phyloP scores from a whole-genome alignment of 2,329 filamentous ascomycete species.

The Arachnomyces sp. region DNA sequence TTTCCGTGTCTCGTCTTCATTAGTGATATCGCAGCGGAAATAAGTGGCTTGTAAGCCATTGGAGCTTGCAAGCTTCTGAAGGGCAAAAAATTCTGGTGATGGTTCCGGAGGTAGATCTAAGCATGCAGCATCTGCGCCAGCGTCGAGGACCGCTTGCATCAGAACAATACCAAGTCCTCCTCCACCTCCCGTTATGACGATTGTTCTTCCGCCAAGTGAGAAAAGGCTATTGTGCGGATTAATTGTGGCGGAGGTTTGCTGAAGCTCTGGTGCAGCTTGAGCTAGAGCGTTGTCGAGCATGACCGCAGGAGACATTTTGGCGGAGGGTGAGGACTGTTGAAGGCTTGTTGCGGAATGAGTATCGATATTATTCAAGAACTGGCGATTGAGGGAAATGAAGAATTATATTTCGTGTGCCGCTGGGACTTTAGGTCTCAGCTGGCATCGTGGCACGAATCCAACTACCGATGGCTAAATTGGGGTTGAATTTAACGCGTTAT shows the following conservation, averaged over 20 bases:
- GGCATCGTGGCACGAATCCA: too few species aligned
- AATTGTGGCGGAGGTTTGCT: slow-evolving; percentile 23
- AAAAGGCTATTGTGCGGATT: slow-evolving; percentile 28
- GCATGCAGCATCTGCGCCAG: slow-evolving; percentile 44
- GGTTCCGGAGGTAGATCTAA: slow-evolving; percentile 38
- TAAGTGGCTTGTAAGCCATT: slow-evolving; percentile 33
- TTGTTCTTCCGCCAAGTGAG: slow-evolving; percentile 36
- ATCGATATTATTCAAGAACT: too few species aligned
- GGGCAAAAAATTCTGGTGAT: slow-evolving; percentile 31
- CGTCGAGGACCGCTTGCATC: slow-evolving; percentile 43
- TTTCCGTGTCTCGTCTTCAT: slow-evolving; percentile 33
- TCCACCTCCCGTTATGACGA: slow-evolving; percentile 44
- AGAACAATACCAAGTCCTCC: slow-evolving; percentile 47
- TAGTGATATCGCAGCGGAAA: slow-evolving; percentile 41
- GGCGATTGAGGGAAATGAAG: too few species aligned
- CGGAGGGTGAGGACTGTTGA: too few species aligned
- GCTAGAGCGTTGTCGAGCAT: slow-evolving; percentile 16
- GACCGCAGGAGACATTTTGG: slow-evolving; percentile 3
- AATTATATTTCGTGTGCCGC: too few species aligned
- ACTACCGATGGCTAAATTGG: too few species aligned
- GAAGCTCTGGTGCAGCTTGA: slow-evolving; percentile 21
- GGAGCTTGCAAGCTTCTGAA: slow-evolving; percentile 36
- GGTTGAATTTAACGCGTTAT: too few species aligned
- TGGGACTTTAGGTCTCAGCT: too few species aligned
- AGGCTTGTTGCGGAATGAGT: too few species aligned